These are phyloP conservation scores for Candida tunisiensis DNA, from an alignment of 1,139 yeast species.

Conservation along the genomic window DNA sequence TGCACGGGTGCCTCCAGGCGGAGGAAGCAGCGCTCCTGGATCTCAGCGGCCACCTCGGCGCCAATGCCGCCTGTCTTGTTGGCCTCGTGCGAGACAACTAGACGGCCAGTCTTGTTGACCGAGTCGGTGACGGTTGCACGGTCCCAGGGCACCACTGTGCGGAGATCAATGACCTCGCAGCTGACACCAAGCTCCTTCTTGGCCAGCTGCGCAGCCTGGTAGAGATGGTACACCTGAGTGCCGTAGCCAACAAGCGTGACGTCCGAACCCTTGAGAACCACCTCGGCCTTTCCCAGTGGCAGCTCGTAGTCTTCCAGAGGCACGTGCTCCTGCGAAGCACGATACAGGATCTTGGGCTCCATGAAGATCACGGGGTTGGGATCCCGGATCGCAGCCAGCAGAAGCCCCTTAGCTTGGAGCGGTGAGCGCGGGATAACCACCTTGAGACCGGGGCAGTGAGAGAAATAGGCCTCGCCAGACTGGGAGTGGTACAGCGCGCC, in stretches of 20 bases:
- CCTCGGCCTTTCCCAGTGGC: conserved; percentile 19
- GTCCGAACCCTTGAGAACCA: conserved; percentile 15
- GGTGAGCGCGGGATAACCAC: conserved; percentile 22
- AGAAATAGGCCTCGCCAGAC: conserved; percentile 19
- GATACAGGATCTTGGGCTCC: conserved; percentile 21
- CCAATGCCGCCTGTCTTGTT: conserved; percentile 17
- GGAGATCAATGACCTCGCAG: conserved; percentile 19
- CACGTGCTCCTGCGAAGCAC: conserved; percentile 19
- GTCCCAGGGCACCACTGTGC: conserved; percentile 22
- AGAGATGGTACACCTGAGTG: conserved; percentile 17
- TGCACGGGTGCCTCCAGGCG: conserved; percentile 19
- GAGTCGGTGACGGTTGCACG: conserved; percentile 16
- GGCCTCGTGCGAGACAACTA: conserved; percentile 19
- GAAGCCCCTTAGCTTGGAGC: conserved; percentile 20
- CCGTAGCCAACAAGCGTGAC: conserved; percentile 20
- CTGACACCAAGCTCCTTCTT: conserved; percentile 14
- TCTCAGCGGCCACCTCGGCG: conserved; percentile 20
- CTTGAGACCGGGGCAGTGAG: conserved; percentile 19
- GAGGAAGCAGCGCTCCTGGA: conserved; percentile 17
- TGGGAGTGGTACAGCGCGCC: conserved; percentile 23
- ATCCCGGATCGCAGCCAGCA: conserved; percentile 16
- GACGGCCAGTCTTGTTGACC: conserved; percentile 19
- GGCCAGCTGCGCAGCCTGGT: conserved; percentile 18
- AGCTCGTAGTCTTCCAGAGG: conserved; percentile 17
- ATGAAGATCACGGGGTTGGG: conserved; percentile 20